Percentiles rank a stretch among this genome's conserved stretches.
These are phyloP conservation scores for Mortierella sp. DNA, from an alignment of 371 early-diverging fungal genomes.

Conservation along the genomic window DNA sequence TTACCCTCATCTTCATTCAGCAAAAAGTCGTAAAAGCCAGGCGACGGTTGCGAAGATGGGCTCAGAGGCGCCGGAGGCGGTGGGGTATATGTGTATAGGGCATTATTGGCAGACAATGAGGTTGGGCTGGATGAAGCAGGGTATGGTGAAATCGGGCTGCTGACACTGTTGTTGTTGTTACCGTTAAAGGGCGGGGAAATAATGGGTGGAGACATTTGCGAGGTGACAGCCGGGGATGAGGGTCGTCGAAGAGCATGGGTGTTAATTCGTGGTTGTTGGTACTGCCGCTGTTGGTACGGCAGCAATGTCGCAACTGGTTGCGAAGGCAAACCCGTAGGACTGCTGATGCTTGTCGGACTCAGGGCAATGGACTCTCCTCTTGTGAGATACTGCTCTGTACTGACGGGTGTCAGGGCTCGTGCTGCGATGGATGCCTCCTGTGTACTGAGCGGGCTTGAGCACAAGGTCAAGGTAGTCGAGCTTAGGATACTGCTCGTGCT, in stretches of 20 bases:
- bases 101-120: neutral
- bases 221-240: neutral
- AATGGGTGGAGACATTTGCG: slow-evolving; percentile 1
- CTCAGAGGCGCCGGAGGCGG: slow-evolving; percentile 21
- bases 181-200: neutral
- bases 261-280: slow-evolving; percentile 30
- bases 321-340: neutral
- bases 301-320: neutral
- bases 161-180: neutral
- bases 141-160: neutral
- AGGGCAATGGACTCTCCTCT: slow-evolving; percentile 14
- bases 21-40: slow-evolving; percentile 36
- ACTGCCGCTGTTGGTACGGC: slow-evolving; percentile 24
- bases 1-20: slow-evolving; percentile 4
- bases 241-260: slow-evolving; percentile 21
- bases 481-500: neutral
- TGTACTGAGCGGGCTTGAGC: slow-evolving; percentile 8
- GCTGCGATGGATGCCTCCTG: slow-evolving; percentile 12
- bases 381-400: neutral
- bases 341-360: neutral
- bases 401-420: slow-evolving; percentile 7
- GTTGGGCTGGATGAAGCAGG: neutral
- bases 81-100: slow-evolving; percentile 19
- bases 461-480: neutral
- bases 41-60: slow-evolving; percentile 9